Base-by-base conservation (phyloP, 805 yeast genomes). In the Metschnikowia borealis region DNA sequence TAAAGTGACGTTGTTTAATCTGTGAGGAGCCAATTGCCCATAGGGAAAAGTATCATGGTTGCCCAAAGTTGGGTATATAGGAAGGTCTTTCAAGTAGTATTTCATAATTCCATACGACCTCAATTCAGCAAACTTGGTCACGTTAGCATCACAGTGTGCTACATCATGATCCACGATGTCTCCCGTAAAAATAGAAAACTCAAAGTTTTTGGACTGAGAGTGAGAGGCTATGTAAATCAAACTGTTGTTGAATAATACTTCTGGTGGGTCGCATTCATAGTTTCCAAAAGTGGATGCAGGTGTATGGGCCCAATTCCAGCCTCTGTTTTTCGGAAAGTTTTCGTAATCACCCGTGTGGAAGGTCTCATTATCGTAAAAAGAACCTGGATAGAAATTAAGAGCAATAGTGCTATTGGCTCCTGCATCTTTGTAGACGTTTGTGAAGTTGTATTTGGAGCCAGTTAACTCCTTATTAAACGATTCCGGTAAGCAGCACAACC, bases 21-120 rank as follows among this genome's bases (percentile, higher is more conserved):
- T 53, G 32, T 55, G 49, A 7, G 83, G 85, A 2, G 88, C 85
- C 51, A 83, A 65, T 62, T 84, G 88, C 35, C 85, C 86, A 57
- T 83, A 81, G 15, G 91, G 90, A 71, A 77, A 85, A 31, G 83
- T 79, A 60, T 85, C 90, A 65, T 85, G 89, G 63, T 83, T 84
- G 26, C 90, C 90, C 58, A 85, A 67, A 20, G 80, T 81, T 10
- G 88, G 76, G 61, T 69, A 83, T 5, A 85, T 78, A 6, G 88
- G 85, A 31, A 81, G 63, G 47, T 78, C 70, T 17, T 74, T 68
- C 50, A 84, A 72, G 56, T 58, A 72, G 48, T 67, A 66, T 52
- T 84, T 84, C 73, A 84, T 71, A 52, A 83, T 77, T 14, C 73
- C 78, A 40, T 85, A 88, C 54, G 86, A 82, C 61, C 71, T 85